Percentiles rank a stretch among this genome's conserved stretches.
Evolutionary conservation across 2,329 filamentous ascomycete genomes (phyloP).

Genomic region (Cladosporium colombiae): DNA sequence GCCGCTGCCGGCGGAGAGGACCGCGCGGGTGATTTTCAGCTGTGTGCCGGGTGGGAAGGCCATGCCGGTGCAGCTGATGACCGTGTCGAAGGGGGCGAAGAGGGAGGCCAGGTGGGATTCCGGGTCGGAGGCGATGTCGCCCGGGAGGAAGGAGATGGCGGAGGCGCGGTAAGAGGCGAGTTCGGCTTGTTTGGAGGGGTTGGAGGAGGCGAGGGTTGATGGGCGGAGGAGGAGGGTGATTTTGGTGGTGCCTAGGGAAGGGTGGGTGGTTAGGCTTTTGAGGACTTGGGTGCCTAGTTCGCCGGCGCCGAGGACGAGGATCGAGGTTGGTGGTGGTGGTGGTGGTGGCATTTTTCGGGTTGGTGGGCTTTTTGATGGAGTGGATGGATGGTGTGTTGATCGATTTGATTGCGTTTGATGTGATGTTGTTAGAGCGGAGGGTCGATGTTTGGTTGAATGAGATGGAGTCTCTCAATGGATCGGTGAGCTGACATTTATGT

Average conservation of each 20-base stretch:
- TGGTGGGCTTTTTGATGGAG: neutral
- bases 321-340: neutral
- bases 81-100: slow-evolving; percentile 49
- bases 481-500: neutral
- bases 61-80: slow-evolving; percentile 66
- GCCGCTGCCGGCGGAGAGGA: slow-evolving; percentile 52
- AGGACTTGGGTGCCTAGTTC: slow-evolving; percentile 64
- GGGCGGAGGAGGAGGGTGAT: slow-evolving; percentile 53
- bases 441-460: neutral
- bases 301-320: slow-evolving; percentile 67
- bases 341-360: neutral
- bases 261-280: slow-evolving; percentile 51
- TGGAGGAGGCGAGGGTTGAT: slow-evolving; percentile 19
- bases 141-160: slow-evolving; percentile 45
- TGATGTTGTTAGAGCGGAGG: neutral
- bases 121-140: slow-evolving; percentile 45
- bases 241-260: slow-evolving; percentile 38
- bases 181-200: slow-evolving; percentile 1
- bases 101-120: slow-evolving; percentile 35
- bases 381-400: neutral
- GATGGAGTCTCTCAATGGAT: neutral
- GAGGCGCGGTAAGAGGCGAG: neutral
- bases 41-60: slow-evolving; percentile 57
- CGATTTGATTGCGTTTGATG: neutral
- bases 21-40: slow-evolving; percentile 56